Base-by-base conservation (phyloP, 148 eudicot genomes). In the Spergularia bocconei region DNA sequence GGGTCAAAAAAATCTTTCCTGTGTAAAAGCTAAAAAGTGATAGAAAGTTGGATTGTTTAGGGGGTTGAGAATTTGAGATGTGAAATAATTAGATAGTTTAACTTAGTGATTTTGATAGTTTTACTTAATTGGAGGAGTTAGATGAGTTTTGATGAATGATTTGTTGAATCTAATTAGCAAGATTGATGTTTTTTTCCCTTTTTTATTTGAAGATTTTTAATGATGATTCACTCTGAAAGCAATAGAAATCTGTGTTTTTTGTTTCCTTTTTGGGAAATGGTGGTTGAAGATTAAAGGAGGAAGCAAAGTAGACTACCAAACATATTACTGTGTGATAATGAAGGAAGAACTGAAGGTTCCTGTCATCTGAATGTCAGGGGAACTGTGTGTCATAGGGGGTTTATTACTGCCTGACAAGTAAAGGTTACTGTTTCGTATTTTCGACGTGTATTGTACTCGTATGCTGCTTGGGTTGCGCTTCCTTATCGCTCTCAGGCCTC, bases 281-380 rank as follows among this genome's bases (percentile, higher is more conserved):
- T 66, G 23, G 69, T 64, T 64, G 69, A 66, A 66, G 69, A 41
- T 66, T 66, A 17, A 44, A 41, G 23, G 53, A 66, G 69, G 69
- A 66, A 66, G 69, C 69, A 41, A 66, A 66, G 19, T 6, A 12
- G 7, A 44, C 25, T 41, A 66, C 52, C 69, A 16, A 66, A 41
- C 69, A 44, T 44, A 44, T 29, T 29, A 29, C 36, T 29, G 3
- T 44, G 48, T 44, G 5, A 44, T 44, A 44, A 44, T 44, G 48
- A 44, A 29, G 36, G 36, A 29, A 29, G 36, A 29, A 29, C 36
- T 29, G 36, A 29, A 2, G 36, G 36, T 29, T 29, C 3, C 3
- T 29, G 36, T 29, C 36, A 29, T 29, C 36, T 44, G 7, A 44
- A 44, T 44, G 48, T 4, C 4, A 8, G 48, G 48, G 48, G 48